These are phyloP conservation scores for Cavenderia fasciculata DNA, from an alignment of 78 protist species.

Conservation along the genomic window DNA sequence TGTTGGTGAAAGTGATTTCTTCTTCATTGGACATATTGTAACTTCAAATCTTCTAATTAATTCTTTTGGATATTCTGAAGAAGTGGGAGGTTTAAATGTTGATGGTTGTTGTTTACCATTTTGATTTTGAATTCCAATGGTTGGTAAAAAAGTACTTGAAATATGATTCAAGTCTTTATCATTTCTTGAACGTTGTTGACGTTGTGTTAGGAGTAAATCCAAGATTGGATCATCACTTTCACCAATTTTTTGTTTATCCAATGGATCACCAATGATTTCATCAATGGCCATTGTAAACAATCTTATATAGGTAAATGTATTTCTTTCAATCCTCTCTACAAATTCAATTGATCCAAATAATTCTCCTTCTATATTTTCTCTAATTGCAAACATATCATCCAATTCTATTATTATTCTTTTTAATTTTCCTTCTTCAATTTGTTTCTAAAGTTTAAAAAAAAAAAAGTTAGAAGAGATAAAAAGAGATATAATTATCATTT, in stretches of 20 bases:
- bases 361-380: constrained; percentile 10
- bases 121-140: neutral
- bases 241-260: neutral
- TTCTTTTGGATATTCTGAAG: constrained; percentile 15
- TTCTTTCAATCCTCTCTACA: constrained; percentile 10
- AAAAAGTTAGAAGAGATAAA: neutral
- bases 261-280: neutral
- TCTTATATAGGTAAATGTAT: constrained; percentile 41
- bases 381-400: constrained; percentile 55
- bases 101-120: neutral
- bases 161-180: neutral
- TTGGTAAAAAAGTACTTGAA: neutral
- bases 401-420: constrained; percentile 54
- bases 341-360: constrained; percentile 1
- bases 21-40: constrained; percentile 3
- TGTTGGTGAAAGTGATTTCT: neutral
- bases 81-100: neutral
- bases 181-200: neutral
- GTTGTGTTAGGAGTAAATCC: constrained; percentile 6
- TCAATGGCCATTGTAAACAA: constrained; percentile 74
- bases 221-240: constrained; percentile 27
- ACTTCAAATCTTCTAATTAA: constrained; percentile 41
- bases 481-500: neutral
- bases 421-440: constrained; percentile 28
- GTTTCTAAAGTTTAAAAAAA: neutral